Evolutionary conservation across 345 rosid genomes (phyloP), one percentile per base, ranked within the genome.

Genomic region (Lepidium sativum): DNA sequence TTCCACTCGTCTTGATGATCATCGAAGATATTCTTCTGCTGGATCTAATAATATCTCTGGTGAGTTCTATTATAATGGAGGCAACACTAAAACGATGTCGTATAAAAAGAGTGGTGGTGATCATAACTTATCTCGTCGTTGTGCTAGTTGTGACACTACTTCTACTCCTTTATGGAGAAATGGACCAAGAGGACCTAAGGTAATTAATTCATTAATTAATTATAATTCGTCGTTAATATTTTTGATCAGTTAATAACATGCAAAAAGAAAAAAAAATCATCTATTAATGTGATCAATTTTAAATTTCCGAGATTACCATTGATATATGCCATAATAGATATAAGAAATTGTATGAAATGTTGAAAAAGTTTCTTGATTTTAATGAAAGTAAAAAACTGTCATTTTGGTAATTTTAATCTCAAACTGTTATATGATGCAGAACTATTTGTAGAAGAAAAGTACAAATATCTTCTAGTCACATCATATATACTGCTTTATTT

Each of bases 131-230:
- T 81, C 86, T 71, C 97, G 97, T 71, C 89, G 97, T 3, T 89
- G 97, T 16, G 92, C 97, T 64, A 89, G 86, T 74, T 89, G 97
- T 21, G 97, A 87, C 79, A 89, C 97, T 5, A 87, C 95, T 23
- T 82, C 92, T 17, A 89, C 97, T 27, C 97, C 97, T 23, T 85
- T 89, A 14, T 89, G 97, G 97, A 77, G 97, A 69, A 89, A 89
- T 38, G 91, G 91, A 8, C 91, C 91, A 16, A 71, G 80, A 50
- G 91, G 91, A 43, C 91, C 87, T 4, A 84, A 84, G 89, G 89
- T 83, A 80, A 35, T 45, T 53, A 12, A 27, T 14, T 54, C 27
- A 27, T 27, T 27, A 27, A 4, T 27, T 27, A 27, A 5, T 6
- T 27, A 18, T 35, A 16, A 48, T 38, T 58, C 20, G 1, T 67